Evolutionary conservation across 2,329 filamentous ascomycete species (phyloP), one percentile per base, ranked within the genome.

Genomic region (Fusarium nematophilum): DNA sequence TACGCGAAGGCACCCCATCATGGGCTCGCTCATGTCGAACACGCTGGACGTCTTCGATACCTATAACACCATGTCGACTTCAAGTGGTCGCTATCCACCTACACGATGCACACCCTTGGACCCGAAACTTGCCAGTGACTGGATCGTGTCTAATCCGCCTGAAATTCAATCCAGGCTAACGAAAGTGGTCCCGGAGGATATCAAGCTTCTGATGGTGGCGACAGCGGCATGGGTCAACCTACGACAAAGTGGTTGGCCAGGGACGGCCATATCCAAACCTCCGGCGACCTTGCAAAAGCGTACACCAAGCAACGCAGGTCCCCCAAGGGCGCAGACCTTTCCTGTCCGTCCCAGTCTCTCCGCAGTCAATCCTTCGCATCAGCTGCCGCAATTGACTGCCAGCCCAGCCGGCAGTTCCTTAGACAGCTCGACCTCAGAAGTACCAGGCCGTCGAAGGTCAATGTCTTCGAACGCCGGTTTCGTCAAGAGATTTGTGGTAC

Each of bases 1-100:
- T 39, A 85, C 84, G 8, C 81, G 89, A 27, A 85, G 88, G 10
- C 91, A 94, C 69, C 90, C 91, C 5, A 85, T 93, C 67, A 83
- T 93, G 75, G 91, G 89, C 1, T 86, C 83, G 3, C 79, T 94
- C 37, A 88, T 84, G 4, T 81, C 82, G 10, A 80, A 81, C 5
- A 84, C 82, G 10, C 83, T 94, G 25, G 87, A 91, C 43, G 84
- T 94, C 40, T 84, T 87, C 56, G 88, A 93, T 62, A 81, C 79
- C 3, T 93, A 92, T 71, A 84, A 80, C 5, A 82, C 83, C 0
- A 77, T 87, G 23, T 82, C 83, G 1, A 72, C 79, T 6, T 81
- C 83, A 0, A 76, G 78, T 26, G 75, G 76, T n/a, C 78, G 76
- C 30, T 79, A 80, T 55, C 81, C 83, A 9, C 81, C 81, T 1